Evolutionary conservation across 2,329 filamentous ascomycete genomes (phyloP), one percentile per base, ranked within the genome.

Genomic region (Fusarium sp.): DNA sequence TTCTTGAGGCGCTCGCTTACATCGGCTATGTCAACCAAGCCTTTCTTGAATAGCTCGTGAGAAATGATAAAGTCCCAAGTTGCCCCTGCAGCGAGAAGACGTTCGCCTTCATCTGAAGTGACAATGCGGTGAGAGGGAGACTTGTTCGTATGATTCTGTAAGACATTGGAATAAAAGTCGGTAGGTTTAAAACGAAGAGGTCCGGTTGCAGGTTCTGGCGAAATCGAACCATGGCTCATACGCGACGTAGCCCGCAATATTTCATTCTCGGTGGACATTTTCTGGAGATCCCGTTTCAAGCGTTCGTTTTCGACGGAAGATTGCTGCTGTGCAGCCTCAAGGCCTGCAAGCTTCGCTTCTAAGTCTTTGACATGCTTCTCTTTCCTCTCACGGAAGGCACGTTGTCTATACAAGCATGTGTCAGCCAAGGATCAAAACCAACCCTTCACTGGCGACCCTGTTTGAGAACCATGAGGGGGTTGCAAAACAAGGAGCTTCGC

Each of bases 371-470:
- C 94, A 75, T 97, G 94, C 58, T 90, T 91, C 78, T 98, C 95
- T 79, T 98, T 98, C 71, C 95, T 91, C 79, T 98, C 95, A 62
- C 95, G 93, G 78, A 98, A 98, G 30, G 96, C 95, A 72, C 95
- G 91, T 85, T 98, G 96, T 46, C 95, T 97, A 66, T 34, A 19
- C 23, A 45, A 36, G 10, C 15, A 43, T 17, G 38, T 53, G 67
- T 74, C 62, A 73, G 67, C 49, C 40, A 12, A n/a, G 14, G 30
- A 39, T 47, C 39, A 24, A 28, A 7, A 26, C 30, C 17, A 19
- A 30, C 11, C 39, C 21, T 14, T 47, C 30, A 8, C 11, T 24
- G 7, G 24, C 34, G 30, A 34, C 24, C 26, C 11, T 38, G 17
- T 39, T 30, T 57, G 15, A 12, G 46, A 21, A 21, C 21, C 20